A percentile compares a stretch with the other conserved stretches of the same genome.
phyloP scores from a whole-genome alignment of 257 asterid genomes.

The Ajuga chamaepitys region DNA sequence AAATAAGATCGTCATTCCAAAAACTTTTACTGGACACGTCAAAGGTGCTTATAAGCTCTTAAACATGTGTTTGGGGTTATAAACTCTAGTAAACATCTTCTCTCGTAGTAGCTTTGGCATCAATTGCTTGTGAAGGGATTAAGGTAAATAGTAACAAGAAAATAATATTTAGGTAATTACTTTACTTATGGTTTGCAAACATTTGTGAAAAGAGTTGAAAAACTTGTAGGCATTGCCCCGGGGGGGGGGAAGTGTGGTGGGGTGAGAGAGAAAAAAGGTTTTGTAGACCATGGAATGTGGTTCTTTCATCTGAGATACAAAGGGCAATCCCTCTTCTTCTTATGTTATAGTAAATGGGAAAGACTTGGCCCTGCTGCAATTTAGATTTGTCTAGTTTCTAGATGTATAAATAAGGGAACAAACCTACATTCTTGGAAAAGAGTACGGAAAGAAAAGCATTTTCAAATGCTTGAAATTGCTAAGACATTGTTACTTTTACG shows the following conservation, averaged over 20 bases:
- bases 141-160: not conserved
- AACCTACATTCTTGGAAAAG: not conserved
- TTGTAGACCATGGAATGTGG: not conserved
- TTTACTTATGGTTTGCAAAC: not conserved
- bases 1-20: too few relatives aligned
- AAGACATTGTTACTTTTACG: not conserved
- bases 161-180: not conserved
- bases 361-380: not conserved
- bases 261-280: not conserved
- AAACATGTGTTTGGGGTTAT: too few relatives aligned
- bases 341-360: not conserved
- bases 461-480: not conserved
- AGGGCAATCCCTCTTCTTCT: not conserved
- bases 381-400: not conserved
- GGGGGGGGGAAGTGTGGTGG: not conserved
- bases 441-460: not conserved
- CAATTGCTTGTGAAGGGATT: conserved; percentile 13
- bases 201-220: too few relatives aligned
- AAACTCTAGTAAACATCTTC: too few relatives aligned
- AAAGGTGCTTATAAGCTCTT: too few relatives aligned
- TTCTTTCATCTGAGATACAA: not conserved
- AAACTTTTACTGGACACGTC: too few relatives aligned
- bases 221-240: too few relatives aligned
- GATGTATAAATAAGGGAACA: not conserved
- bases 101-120: too few relatives aligned